Percentiles rank a stretch among this genome's conserved stretches.
Evolutionary conservation across 2,329 filamentous ascomycete genomes (phyloP).

Genomic region (Hypoxylon sp.): DNA sequence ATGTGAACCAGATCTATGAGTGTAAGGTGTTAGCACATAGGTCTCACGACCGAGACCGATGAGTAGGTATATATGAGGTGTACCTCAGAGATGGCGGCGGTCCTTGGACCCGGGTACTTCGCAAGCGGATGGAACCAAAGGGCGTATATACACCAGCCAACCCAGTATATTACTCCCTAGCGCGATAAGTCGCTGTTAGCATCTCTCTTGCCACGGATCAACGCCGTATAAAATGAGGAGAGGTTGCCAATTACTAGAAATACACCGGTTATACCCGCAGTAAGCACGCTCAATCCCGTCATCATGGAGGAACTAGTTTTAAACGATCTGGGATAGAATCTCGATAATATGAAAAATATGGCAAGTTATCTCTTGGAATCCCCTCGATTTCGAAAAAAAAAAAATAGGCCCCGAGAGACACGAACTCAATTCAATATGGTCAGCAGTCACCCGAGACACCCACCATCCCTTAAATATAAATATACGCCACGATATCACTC

Average conservation of each 20-base stretch:
- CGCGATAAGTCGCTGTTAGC: slow-evolving; percentile 5
- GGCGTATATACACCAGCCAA: slow-evolving; percentile 43
- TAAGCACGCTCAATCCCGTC: slow-evolving; percentile 18
- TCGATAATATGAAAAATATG: not conserved
- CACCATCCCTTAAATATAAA: slow-evolving; percentile 4
- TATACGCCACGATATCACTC: not conserved
- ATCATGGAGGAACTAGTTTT: not conserved
- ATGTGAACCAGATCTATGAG: slow-evolving; percentile 41
- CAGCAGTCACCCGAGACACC: not conserved
- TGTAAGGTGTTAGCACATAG: slow-evolving; percentile 6
- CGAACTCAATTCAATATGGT: not conserved
- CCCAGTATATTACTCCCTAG: slow-evolving; percentile 27
- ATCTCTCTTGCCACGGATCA: not conserved
- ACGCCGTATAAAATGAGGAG: not conserved
- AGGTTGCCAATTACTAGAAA: slow-evolving; percentile 9
- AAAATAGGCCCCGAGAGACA: not conserved
- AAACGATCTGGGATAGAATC: slow-evolving; percentile 1
- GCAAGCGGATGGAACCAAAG: slow-evolving; percentile 47
- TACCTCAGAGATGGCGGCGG: slow-evolving; percentile 46
- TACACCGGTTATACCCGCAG: slow-evolving; percentile 3
- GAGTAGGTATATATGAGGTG: slow-evolving; percentile 1
- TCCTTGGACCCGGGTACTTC: slow-evolving; percentile 46
- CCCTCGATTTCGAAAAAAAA: not conserved
- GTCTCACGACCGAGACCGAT: not conserved
- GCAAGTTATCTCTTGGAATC: not conserved